These are phyloP conservation scores for Penicillium sp. DNA, from an alignment of 2,329 filamentous ascomycete genomes.

Conservation along the genomic window DNA sequence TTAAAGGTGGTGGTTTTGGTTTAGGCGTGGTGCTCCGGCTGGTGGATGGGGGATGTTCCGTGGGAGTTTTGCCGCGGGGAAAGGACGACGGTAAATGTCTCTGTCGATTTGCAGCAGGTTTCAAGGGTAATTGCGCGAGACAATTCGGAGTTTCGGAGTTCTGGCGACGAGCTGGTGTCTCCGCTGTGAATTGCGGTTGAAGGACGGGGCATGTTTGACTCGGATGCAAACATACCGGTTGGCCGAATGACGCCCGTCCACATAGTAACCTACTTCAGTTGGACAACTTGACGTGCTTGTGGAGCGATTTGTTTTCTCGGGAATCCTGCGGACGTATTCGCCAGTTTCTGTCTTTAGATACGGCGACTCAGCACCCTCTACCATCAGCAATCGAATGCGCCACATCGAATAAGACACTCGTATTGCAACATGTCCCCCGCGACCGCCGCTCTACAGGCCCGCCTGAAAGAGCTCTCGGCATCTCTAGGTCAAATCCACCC, in stretches of 20 bases:
- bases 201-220: slow-evolving; percentile 26
- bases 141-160: neutral
- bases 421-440: slow-evolving; percentile 37
- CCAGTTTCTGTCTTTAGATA: too few relatives aligned
- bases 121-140: slow-evolving; percentile 1
- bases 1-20: slow-evolving; percentile 5
- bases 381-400: neutral
- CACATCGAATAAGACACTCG: neutral
- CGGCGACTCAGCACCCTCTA: too few relatives aligned
- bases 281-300: slow-evolving; percentile 13
- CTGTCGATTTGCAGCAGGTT: neutral
- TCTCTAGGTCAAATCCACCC: slow-evolving; percentile 52
- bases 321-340: neutral
- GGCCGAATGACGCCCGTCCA: slow-evolving; percentile 24
- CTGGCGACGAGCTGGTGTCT: slow-evolving; percentile 2
- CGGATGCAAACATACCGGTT: slow-evolving; percentile 30
- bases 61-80: neutral
- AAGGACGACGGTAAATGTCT: neutral
- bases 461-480: slow-evolving; percentile 52
- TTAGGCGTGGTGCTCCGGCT: neutral
- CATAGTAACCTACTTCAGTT: slow-evolving; percentile 29
- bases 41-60: neutral
- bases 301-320: neutral
- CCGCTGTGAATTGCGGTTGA: slow-evolving; percentile 11
- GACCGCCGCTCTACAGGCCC: slow-evolving; percentile 43